A percentile compares a stretch with the other conserved stretches of the same genome.
phyloP scores from a whole-genome alignment of 176 grass and related monocot species.

The Saccharum officinarum region DNA sequence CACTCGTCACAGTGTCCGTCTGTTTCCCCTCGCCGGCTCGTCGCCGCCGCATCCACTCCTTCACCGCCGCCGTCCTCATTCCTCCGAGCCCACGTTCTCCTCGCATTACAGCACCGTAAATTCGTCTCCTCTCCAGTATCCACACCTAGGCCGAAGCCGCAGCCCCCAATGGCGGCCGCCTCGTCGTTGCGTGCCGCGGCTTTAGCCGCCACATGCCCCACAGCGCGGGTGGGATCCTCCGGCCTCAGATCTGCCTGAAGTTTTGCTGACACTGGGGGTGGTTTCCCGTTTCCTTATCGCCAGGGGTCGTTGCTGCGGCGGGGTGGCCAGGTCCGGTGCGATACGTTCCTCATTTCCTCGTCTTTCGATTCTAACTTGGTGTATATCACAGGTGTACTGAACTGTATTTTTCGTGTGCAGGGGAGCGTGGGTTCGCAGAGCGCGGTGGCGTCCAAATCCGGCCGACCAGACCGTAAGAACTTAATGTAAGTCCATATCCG shows the following conservation, averaged over 20 bases:
- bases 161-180: neutral
- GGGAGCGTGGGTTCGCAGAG: neutral
- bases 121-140: neutral
- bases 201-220: neutral
- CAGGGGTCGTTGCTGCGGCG: neutral
- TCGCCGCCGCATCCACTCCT: neutral
- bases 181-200: neutral
- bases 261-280: neutral
- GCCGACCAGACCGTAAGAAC: constrained; percentile 3
- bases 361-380: neutral
- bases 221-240: neutral
- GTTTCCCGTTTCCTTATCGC: neutral
- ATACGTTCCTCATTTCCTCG: neutral
- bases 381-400: neutral
- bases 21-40: neutral
- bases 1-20: neutral
- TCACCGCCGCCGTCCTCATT: neutral
- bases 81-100: neutral
- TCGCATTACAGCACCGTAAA: neutral
- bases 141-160: neutral
- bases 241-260: neutral
- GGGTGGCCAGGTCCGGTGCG: neutral
- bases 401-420: neutral
- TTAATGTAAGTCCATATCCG: neutral
- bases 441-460: neutral